Base-by-base conservation (phyloP, 371 early-diverging fungal species). In the Mortierella sp. region DNA sequence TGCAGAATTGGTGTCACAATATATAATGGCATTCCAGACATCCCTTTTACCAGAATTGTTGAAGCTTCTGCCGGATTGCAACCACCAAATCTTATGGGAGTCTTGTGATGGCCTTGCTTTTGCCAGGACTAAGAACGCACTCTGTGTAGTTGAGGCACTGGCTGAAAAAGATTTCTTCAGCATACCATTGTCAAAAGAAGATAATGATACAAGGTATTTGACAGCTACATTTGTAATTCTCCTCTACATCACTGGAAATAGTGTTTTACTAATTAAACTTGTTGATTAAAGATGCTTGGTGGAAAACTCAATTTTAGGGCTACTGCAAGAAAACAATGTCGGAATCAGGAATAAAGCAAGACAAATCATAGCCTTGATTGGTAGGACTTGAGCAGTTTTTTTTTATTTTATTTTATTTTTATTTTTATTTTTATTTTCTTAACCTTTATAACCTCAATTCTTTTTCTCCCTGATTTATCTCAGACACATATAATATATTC, bases 291-390 rank as follows among this genome's bases (percentile, higher is more conserved):
- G 77, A 39, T 30, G 16, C 0, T 14, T 35, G 4, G 39, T 77
- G 14, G 68, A 66, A 28, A 57, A 68, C 12, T 22, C 64, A 1
- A 40, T 77, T 28, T 43, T 77, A 24, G 51, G 32, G 1, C 26
- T 64, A 49, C 58, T 77, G 5, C 43, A 28, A 11, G 60, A 63
- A 14, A 28, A 55, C 4, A 57, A 77, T 22, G 18, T 68, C n/a
- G 64, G 60, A 55, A 61, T 67, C 30, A 55, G 52, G 20, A 55
- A 68, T 24, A 72, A 60, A 2, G 22, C 72, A 24, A 55, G 65
- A 18, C 68, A 68, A 5, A 35, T 77, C n/a, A 72, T 62, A 14
- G 71, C 77, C 26, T 45, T 68, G 18, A 16, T 76, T 14, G 68
- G 72, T 76, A 71, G 14, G 67, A 28, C 20, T 16, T 16, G 6